Base-by-base conservation (phyloP, 1,139 yeast genomes). In the Candida tropicalis region DNA sequence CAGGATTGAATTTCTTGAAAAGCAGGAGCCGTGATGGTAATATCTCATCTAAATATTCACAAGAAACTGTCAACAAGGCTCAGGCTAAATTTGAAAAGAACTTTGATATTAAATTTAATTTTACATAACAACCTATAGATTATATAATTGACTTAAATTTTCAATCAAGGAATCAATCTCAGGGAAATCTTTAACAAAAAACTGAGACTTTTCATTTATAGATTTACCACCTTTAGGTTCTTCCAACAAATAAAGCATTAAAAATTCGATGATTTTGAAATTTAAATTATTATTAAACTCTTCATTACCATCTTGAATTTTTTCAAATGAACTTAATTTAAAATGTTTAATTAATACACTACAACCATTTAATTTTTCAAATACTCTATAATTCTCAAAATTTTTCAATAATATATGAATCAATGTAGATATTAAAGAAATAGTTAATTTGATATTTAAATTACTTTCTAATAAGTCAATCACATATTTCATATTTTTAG, bases 171-270 rank as follows among this genome's bases (percentile, higher is more conserved):
- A 63, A 45, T 73, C 75, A 23, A 74, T 74, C 23, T 65, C 77
- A 0, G 75, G 70, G 46, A 73, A 73, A 33, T 66, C 69, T 1
- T 59, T 52, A 41, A 80, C 76, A 48, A 86, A 75, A 42, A 81
- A 62, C 28, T 63, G 64, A 18, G 82, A 77, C 57, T 86, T 85
- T 40, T 82, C 84, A 35, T 66, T 60, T 8, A 81, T 70, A 1
- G 69, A 48, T 66, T 60, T 44, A 32, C 41, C 65, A 16, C 42
- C 46, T 18, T 52, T 45, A 8, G 48, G 50, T 60, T 87, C 95
- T n/a, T 89, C 91, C 6, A 81, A 73, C 46, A 86, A 62, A 55
- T 87, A 86, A 56, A 86, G 84, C 46, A 86, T 77, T 45, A 86
- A 65, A 58, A 86, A 86, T 62, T 87, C 95, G 39, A 86, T 74